Evolutionary conservation across 176 grass and related monocot genomes (phyloP), one percentile per base, ranked within the genome.

Genomic region (Juncus inflexus): DNA sequence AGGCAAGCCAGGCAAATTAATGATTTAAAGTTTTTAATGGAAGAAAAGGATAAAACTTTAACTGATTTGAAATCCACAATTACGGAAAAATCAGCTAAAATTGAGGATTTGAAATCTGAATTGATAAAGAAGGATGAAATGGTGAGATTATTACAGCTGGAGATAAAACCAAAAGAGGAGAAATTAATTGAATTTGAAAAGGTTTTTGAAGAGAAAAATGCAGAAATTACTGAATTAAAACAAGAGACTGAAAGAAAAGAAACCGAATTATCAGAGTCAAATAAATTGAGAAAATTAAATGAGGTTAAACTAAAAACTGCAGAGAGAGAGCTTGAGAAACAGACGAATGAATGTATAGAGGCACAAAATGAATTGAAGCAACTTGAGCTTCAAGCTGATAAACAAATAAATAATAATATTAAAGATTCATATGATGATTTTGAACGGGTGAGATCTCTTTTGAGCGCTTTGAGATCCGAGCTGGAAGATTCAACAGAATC

Each of bases 401-500:
- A 74, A 54, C 77, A 84, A 53, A 84, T 78, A 7, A 15, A 70
- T 72, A 35, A 69, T 75, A 70, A 74, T 75, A 84, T 84, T 42
- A 77, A 81, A 50, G 78, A 74, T 53, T 79, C 70, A 45, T 63
- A 61, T 28, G 49, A 49, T 66, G 86, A 84, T 47, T 86, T 90
- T 54, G 78, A 82, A 80, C 78, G 78, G 35, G 83, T 95, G 41
- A 86, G 78, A 42, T 95, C 61, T 82, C 73, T 95, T 42, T 78
- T 87, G n/a, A 67, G 77, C 74, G 78, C 40, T 74, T 78, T 95
- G 57, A 80, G 86, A n/a, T 77, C 78, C 64, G 86, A 90, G 79
- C 62, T 95, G 55, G 69, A 81, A 19, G 43, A 63, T 86, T 86
- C 90, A 60, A 79, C 76, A 74, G 90, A 95, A 75, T 76, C 74